These are phyloP conservation scores for Pezicula rhizophila DNA, from an alignment of 2,329 filamentous ascomycete species.

Conservation along the genomic window DNA sequence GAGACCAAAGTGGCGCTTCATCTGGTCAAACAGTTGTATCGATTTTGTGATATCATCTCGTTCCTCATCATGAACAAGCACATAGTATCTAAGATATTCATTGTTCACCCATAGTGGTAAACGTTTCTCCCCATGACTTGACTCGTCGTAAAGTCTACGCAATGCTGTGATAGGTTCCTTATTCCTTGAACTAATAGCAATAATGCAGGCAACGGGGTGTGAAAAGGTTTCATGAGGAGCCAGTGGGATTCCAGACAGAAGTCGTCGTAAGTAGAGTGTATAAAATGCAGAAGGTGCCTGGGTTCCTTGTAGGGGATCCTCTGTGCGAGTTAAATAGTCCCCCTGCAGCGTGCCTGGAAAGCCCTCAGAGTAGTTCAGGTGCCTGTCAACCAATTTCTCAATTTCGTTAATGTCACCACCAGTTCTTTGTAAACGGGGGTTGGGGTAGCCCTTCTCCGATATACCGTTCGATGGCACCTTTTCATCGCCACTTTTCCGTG, in stretches of 20 bases:
- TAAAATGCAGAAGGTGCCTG: constrained; percentile 69
- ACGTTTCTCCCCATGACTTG: constrained; percentile 67
- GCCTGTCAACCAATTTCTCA: constrained; percentile 73
- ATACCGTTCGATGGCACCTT: constrained; percentile 5
- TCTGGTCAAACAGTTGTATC: constrained; percentile 88
- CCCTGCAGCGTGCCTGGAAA: constrained; percentile 22
- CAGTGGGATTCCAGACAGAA: constrained; percentile 74
- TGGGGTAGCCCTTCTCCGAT: constrained; percentile 16
- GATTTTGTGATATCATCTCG: constrained; percentile 87
- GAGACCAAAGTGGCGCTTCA: constrained; percentile 96
- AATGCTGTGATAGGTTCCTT: constrained; percentile 79
- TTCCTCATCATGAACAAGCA: constrained; percentile 94
- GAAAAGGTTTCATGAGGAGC: constrained; percentile 87
- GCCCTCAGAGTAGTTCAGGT: constrained; percentile 69
- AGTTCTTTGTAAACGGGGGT: constrained; percentile 19
- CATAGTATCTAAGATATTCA: constrained; percentile 92
- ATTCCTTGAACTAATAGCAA: constrained; percentile 89
- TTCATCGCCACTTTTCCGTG: constrained; percentile 26
- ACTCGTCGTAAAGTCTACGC: constrained; percentile 75
- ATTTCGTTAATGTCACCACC: constrained; percentile 59
- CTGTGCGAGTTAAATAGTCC: constrained; percentile 32
- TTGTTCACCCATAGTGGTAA: constrained; percentile 83
- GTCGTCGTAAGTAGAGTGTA: constrained; percentile 72
- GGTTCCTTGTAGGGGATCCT: constrained; percentile 21
- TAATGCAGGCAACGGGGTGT: constrained; percentile 89